Evolutionary conservation across 768 basidiomycete genomes (phyloP).

Genomic region (Russula virescens): DNA sequence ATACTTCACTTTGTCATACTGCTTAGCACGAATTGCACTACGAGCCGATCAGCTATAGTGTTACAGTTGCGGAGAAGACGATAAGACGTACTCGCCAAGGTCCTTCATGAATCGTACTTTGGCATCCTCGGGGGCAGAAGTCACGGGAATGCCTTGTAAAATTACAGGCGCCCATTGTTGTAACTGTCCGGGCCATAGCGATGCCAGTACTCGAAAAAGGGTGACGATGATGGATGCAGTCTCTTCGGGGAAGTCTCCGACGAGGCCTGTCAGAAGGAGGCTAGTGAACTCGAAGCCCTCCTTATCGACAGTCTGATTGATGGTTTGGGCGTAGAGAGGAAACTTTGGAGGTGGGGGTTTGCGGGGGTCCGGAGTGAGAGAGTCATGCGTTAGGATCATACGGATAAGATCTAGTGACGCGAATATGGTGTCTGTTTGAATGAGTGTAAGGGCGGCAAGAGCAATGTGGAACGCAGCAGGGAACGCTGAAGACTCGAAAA

Average conservation of each 20-base stretch:
- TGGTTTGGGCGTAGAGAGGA: constrained; percentile 54
- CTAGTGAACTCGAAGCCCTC: constrained; percentile 69
- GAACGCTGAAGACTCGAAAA: constrained; percentile 76
- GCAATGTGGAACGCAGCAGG: constrained; percentile 69
- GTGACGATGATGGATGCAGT: constrained; percentile 64
- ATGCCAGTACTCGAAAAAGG: constrained; percentile 65
- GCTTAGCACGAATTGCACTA: constrained; percentile 59
- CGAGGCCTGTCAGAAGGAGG: constrained; percentile 68
- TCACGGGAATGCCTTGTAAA: constrained; percentile 61
- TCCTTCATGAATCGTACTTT: constrained; percentile 71
- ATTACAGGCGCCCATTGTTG: constrained; percentile 67
- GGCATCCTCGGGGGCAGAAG: constrained; percentile 53
- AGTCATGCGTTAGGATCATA: constrained; percentile 68
- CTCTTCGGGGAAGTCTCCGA: constrained; percentile 87
- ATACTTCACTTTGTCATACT: constrained; percentile 80
- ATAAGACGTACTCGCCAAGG: constrained; percentile 58
- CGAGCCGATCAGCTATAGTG: constrained; percentile 18
- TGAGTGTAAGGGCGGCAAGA: constrained; percentile 74
- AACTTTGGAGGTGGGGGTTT: constrained; percentile 53
- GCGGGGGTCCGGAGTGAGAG: constrained; percentile 41
- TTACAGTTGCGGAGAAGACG: constrained; percentile 3
- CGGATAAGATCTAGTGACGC: constrained; percentile 78
- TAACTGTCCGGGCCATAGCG: constrained; percentile 63
- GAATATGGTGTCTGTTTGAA: constrained; percentile 78
- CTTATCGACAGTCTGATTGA: constrained; percentile 55